phyloP scores from a whole-genome alignment of 1,139 yeast genomes.

The Yamadazyma trypodendri region DNA sequence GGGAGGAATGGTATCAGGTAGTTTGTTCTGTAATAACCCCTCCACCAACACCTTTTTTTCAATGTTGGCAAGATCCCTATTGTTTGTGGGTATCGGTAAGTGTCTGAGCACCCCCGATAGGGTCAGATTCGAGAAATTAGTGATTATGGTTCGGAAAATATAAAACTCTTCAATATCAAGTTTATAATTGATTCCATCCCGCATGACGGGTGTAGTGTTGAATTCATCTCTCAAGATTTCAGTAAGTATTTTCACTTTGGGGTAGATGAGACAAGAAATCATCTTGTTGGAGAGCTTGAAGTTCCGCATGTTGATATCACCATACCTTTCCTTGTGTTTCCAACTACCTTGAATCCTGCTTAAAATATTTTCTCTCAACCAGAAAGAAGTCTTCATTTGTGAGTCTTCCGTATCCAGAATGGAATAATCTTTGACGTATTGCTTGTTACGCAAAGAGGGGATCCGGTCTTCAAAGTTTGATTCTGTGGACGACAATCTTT shows the following conservation, averaged over 20 bases:
- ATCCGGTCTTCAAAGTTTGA: conserved; percentile 52
- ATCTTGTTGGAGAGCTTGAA: conserved; percentile 57
- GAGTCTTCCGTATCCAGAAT: conserved; percentile 54
- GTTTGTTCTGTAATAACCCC: conserved; percentile 61
- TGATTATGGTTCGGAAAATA: conserved; percentile 43
- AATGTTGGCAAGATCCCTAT: conserved; percentile 28
- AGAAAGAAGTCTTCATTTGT: conserved; percentile 61
- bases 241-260: conserved; percentile 43
- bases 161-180: conserved; percentile 49
- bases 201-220: conserved; percentile 8
- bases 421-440: conserved; percentile 65
- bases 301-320: conserved; percentile 64
- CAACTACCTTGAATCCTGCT: conserved; percentile 63
- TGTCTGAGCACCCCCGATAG: conserved; percentile 65
- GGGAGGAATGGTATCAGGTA: conserved; percentile 38
- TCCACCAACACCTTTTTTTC: conserved; percentile 58
- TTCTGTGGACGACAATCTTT: conserved; percentile 46
- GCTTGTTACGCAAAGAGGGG: conserved; percentile 76
- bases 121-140: conserved; percentile 38
- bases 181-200: conserved; percentile 20
- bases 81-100: conserved; percentile 49
- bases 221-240: conserved; percentile 17
- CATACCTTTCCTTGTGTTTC: conserved; percentile 43
- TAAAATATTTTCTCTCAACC: conserved; percentile 73
- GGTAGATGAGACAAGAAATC: conserved; percentile 50